These are phyloP conservation scores for Claviceps purpurea DNA, from an alignment of 2,329 filamentous ascomycete species.

Conservation along the genomic window DNA sequence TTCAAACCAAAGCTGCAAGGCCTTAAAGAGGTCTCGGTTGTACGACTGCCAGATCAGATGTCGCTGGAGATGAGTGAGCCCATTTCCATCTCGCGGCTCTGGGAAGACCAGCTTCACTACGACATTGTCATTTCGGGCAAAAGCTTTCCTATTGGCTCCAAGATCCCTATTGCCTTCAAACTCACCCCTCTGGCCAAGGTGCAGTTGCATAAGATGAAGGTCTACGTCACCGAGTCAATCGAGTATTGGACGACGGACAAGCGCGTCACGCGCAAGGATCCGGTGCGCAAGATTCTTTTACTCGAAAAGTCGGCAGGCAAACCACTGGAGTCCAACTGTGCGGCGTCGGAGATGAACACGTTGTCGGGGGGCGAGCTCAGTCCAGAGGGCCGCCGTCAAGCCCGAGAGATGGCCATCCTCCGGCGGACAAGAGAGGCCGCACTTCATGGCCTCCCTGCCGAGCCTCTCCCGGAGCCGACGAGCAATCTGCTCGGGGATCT, in stretches of 20 bases:
- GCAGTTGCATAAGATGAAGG: conserved; percentile 83
- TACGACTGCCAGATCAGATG: conserved; percentile 74
- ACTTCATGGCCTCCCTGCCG: conserved; percentile 23
- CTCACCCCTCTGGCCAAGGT: conserved; percentile 86
- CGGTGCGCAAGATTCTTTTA: conserved; percentile 68
- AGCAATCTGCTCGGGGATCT: conserved; percentile 74
- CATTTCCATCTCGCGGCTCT: conserved; percentile 83
- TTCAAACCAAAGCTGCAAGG: conserved; percentile 83
- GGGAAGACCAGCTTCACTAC: conserved; percentile 92
- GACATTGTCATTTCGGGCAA: conserved; percentile 94
- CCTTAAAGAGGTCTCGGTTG: conserved; percentile 66
- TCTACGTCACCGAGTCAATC: conserved; percentile 78
- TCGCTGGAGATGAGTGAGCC: conserved; percentile 86
- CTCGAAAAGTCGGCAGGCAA: conserved; percentile 82
- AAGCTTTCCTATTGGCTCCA: conserved; percentile 78
- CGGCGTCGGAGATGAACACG: conserved; percentile 62
- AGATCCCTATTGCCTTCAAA: conserved; percentile 88
- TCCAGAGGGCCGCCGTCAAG: conserved; percentile 31
- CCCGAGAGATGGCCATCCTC: conserved; percentile 30
- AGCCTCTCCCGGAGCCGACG: conserved; percentile 34
- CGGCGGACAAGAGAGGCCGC: conserved; percentile 42
- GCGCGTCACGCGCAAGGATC: conserved; percentile 72
- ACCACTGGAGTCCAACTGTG: conserved; percentile 57
- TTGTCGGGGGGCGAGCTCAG: conserved; percentile 67
- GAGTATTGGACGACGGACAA: conserved; percentile 85